These are phyloP conservation scores for Cladosporium sp. DNA, from an alignment of 2,329 filamentous ascomycete genomes.

Conservation along the genomic window DNA sequence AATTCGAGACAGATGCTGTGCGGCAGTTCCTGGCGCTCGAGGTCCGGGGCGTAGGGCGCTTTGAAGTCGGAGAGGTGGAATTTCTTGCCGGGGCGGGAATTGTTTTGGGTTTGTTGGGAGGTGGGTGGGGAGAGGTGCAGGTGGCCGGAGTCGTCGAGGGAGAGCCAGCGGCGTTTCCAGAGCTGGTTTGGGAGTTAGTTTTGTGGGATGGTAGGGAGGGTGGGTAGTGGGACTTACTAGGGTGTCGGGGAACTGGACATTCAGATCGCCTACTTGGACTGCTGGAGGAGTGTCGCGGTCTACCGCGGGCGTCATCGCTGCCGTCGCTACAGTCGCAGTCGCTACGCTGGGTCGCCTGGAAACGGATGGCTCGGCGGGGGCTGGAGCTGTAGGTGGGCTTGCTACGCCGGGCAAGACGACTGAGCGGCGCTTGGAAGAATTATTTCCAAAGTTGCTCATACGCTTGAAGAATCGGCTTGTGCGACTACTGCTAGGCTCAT, in stretches of 20 bases:
- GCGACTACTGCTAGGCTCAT: conserved; percentile 40
- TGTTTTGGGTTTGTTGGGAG: conserved; percentile 43
- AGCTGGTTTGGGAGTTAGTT: conserved; percentile 47
- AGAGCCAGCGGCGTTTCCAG: conserved; percentile 91
- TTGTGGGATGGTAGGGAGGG: background rate
- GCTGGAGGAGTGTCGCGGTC: conserved; percentile 52
- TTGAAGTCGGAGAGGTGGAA: conserved; percentile 87
- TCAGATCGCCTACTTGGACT: conserved; percentile 81
- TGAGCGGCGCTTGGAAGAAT: conserved; percentile 50
- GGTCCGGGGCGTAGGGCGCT: conserved; percentile 76
- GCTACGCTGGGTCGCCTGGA: conserved; percentile 20
- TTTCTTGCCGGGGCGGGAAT: conserved; percentile 50
- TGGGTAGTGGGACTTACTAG: conserved; percentile 50
- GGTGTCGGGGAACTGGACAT: conserved; percentile 95
- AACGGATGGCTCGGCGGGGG: conserved; percentile 20
- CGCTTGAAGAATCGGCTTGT: conserved; percentile 65
- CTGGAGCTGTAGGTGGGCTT: background rate
- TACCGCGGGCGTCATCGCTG: background rate
- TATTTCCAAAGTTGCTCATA: conserved; percentile 49
- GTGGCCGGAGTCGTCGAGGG: conserved; percentile 79
- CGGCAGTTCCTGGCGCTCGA: conserved; percentile 88
- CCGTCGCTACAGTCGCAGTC: background rate
- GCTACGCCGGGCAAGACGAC: background rate
- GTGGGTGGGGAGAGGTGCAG: conserved; percentile 74
- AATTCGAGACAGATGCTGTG: conserved; percentile 74